These are phyloP conservation scores for Aspergillus sp. DNA, from an alignment of 2,329 filamentous ascomycete genomes.

Conservation along the genomic window DNA sequence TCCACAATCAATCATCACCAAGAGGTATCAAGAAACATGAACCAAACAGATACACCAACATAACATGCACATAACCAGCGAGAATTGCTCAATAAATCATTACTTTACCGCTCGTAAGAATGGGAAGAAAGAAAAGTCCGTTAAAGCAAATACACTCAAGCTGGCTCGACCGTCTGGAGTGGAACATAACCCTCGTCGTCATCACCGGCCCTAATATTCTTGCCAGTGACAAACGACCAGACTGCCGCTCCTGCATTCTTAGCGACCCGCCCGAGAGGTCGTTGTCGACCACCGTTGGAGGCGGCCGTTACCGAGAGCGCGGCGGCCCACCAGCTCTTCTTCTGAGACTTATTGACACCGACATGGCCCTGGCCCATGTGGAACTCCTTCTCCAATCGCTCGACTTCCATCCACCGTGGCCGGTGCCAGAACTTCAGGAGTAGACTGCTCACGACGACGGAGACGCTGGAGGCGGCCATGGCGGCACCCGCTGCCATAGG, in stretches of 20 bases:
- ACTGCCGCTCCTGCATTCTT: constrained; percentile 12
- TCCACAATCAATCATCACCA: no score
- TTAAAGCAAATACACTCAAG: neutral
- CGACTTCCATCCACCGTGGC: constrained; percentile 77
- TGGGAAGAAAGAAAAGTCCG: no score
- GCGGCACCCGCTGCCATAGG: constrained; percentile 91
- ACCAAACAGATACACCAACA: neutral
- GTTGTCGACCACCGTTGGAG: neutral
- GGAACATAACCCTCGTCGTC: constrained; percentile 40
- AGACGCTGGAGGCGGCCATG: constrained; percentile 86
- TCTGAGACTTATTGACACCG: constrained; percentile 10
- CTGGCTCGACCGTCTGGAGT: constrained; percentile 37
- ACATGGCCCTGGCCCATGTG: constrained; percentile 19
- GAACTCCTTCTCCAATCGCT: constrained; percentile 52
- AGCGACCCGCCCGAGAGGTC: constrained; percentile 11
- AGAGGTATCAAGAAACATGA: neutral
- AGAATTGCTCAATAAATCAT: neutral
- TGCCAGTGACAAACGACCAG: constrained; percentile 25
- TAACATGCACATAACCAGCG: neutral
- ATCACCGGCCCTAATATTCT: constrained; percentile 12
- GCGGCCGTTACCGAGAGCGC: constrained; percentile 13
- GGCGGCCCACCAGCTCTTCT: constrained; percentile 25
- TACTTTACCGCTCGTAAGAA: no score
- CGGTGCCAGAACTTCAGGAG: constrained; percentile 79
- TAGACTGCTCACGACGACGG: constrained; percentile 75